These are phyloP conservation scores for Dipodascus geniculatus DNA, from an alignment of 805 yeast species.

Conservation along the genomic window DNA sequence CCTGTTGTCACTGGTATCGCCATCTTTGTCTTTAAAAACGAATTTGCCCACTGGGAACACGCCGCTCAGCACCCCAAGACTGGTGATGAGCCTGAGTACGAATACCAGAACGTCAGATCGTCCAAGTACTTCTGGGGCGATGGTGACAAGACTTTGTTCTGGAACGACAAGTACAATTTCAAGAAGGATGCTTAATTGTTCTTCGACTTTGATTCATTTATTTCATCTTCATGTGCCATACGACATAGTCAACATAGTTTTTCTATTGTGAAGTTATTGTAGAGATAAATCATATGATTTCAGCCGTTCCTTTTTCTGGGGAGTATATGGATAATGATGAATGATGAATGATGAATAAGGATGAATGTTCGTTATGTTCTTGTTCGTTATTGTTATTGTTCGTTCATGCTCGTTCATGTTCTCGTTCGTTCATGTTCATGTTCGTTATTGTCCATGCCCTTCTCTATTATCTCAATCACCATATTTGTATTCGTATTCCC, in stretches of 20 bases:
- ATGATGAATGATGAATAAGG: no score
- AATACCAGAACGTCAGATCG: slow-evolving; percentile 79
- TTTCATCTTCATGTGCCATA: neutral
- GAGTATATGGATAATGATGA: no score
- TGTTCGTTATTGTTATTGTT: no score
- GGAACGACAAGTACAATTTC: slow-evolving; percentile 91
- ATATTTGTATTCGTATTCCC: no score
- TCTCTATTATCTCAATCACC: no score
- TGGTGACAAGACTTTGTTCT: slow-evolving; percentile 94
- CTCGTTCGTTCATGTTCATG: no score
- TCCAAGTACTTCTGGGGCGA: slow-evolving; percentile 87
- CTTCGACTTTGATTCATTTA: neutral
- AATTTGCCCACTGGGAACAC: slow-evolving; percentile 84
- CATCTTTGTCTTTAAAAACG: slow-evolving; percentile 69
- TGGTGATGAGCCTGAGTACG: slow-evolving; percentile 74
- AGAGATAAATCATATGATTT: slow-evolving; percentile 1
- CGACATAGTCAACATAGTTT: neutral
- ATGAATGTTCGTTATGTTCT: no score
- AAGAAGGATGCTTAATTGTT: slow-evolving; percentile 26
- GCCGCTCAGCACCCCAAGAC: slow-evolving; percentile 42
- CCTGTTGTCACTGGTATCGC: slow-evolving; percentile 75
- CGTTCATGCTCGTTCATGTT: no score
- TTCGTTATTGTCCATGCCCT: no score
- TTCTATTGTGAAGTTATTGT: no score
- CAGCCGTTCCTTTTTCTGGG: neutral